A percentile compares a stretch with the other conserved stretches of the same genome.
Evolutionary conservation across 768 basidiomycete species (phyloP).

Genomic region (Mycena metata): DNA sequence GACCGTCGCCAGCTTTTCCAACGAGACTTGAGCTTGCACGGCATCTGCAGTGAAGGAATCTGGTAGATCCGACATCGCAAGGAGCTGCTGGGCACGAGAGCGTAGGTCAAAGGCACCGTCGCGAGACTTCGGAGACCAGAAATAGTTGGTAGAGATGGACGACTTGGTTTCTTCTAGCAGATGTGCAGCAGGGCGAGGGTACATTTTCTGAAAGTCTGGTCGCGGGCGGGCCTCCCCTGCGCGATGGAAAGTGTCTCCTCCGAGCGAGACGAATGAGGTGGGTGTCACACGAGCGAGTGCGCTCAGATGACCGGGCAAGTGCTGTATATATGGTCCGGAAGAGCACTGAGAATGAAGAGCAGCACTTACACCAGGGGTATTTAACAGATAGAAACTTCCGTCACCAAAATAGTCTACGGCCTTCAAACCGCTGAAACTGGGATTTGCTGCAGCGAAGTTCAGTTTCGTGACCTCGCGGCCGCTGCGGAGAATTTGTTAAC

Average conservation of each 20-base stretch:
- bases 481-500: neutral
- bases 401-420: slow-evolving; percentile 35
- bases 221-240: slow-evolving; percentile 33
- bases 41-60: slow-evolving; percentile 28
- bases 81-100: slow-evolving; percentile 26
- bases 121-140: slow-evolving; percentile 25
- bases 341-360: neutral
- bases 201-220: slow-evolving; percentile 23
- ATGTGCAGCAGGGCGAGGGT: slow-evolving; percentile 34
- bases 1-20: slow-evolving; percentile 31
- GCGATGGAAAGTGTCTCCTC: slow-evolving; percentile 36
- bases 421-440: slow-evolving; percentile 33
- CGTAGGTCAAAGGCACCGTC: slow-evolving; percentile 27
- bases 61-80: slow-evolving; percentile 24
- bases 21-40: slow-evolving; percentile 16
- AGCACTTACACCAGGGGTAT: slow-evolving; percentile 34
- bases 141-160: too few species aligned
- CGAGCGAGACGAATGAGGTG: slow-evolving; percentile 32
- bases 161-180: slow-evolving; percentile 24
- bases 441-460: slow-evolving; percentile 16
- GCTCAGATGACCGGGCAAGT: slow-evolving; percentile 20
- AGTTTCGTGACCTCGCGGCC: slow-evolving; percentile 28
- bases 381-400: slow-evolving; percentile 39
- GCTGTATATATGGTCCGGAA: slow-evolving; percentile 9
- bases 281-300: slow-evolving; percentile 33